Evolutionary conservation across 495 filamentous ascomycete genomes (phyloP), one percentile per base, ranked within the genome.

Genomic region (Echria macrotheca): DNA sequence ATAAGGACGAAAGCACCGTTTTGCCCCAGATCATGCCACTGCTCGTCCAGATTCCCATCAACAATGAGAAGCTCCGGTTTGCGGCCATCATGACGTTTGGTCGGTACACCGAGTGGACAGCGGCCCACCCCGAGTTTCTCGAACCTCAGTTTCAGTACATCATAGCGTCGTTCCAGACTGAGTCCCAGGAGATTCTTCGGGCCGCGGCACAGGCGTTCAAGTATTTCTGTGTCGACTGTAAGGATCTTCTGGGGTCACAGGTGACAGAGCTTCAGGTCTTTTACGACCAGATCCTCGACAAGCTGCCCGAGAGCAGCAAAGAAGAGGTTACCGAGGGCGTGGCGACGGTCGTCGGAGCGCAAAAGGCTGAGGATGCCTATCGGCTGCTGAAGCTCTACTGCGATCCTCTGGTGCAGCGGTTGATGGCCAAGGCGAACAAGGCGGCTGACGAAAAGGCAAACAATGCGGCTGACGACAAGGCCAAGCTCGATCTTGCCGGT

Each of bases 101-200:
- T 24, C 79, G 93, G 35, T 99, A 99, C 63, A 97, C 94, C 0
- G 93, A 96, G 62, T 99, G 93, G 93, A 99, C 93, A 1, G 79
- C 94, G 12, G 79, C 88, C 33, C 93, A 99, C 58, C 89, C 91
- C 8, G 87, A 96, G 37, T 93, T 89, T 40, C 74, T 99, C 11
- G 83, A 95, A 61, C 72, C 88, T 2, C 93, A 99, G 60, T 83
- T 99, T 50, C 85, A 89, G 55, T 99, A 93, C 66, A 91, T 99
- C 56, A 88, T 95, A 41, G 83, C 83, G 5, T 89, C 87, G 3
- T 99, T 99, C 72, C 77, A 85, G 43, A 85, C 91, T 44, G 72
- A 75, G 24, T 93, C 89, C 0, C 83, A 83, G 43, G 94, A 99
- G 55, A 88, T 99, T 28, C 76, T 93, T 14, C 82, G 88, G 47